Conservation (phyloP, 495 filamentous ascomycete species). For the Penicillium alfredii region DNA sequence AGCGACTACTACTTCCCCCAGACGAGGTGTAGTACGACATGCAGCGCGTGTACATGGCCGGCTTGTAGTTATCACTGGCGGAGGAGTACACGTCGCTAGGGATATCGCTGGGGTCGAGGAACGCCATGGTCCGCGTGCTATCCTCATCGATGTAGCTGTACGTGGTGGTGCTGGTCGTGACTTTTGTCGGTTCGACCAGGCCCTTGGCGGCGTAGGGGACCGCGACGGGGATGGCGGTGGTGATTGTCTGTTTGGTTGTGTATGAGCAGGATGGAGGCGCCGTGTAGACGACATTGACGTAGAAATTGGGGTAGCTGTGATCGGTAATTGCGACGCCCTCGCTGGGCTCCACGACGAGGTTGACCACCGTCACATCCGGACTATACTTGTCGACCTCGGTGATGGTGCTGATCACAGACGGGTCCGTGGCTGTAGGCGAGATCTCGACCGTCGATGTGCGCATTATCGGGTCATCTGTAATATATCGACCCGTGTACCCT, state of each 20-base stretch:
- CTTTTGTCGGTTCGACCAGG: constrained; percentile 5
- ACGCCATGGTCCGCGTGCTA: constrained; percentile 13
- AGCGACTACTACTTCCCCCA: not conserved
- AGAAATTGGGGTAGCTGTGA: constrained; percentile 13
- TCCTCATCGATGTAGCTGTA: constrained; percentile 7
- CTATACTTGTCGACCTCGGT: constrained; percentile 4
- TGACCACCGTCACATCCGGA: constrained; percentile 8
- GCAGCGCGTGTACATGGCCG: constrained; percentile 8
- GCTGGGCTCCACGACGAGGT: constrained; percentile 10
- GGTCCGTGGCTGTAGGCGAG: constrained; percentile 6
- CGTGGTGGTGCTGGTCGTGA: constrained; percentile 20
- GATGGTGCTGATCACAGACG: constrained; percentile 4
- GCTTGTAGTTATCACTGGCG: constrained; percentile 13
- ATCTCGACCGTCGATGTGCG: constrained; percentile 4
- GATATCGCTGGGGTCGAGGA: constrained; percentile 17
- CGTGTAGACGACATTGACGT: constrained; percentile 21
- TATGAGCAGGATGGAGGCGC: constrained; percentile 24
- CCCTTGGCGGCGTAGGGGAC: constrained; percentile 11
- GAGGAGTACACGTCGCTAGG: constrained; percentile 15
- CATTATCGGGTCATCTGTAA: constrained; percentile 6
- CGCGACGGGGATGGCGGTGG: constrained; percentile 14
- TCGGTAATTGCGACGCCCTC: constrained; percentile 12
- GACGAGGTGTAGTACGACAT: not conserved
- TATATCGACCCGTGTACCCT: constrained; percentile 7
- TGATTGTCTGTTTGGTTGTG: constrained; percentile 9